These are phyloP conservation scores for Aspergillus unguis DNA, from an alignment of 2,329 filamentous ascomycete species.

Conservation along the genomic window DNA sequence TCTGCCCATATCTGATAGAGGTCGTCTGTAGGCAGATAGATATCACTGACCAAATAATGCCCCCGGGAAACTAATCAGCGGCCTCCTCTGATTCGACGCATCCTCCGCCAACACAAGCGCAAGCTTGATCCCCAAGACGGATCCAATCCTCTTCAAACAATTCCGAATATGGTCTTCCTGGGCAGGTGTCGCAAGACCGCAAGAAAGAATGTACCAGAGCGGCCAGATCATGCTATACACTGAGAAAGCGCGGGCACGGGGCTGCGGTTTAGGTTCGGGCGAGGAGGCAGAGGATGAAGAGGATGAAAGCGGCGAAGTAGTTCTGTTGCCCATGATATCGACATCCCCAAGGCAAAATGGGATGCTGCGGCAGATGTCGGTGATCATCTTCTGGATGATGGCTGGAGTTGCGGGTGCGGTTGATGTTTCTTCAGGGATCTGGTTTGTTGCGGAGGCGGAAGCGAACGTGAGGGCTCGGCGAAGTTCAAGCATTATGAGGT, in stretches of 20 bases:
- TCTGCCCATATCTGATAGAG: not conserved
- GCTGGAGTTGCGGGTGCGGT: not conserved
- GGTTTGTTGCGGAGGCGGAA: not conserved
- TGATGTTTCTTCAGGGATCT: not conserved
- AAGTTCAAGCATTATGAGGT: conserved; percentile 29
- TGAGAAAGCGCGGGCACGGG: conserved; percentile 30
- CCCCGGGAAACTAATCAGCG: not conserved
- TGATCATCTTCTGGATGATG: conserved; percentile 31
- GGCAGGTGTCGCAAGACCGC: conserved; percentile 29
- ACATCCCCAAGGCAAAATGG: conserved; percentile 34
- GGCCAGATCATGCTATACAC: conserved; percentile 37
- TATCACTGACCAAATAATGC: not conserved
- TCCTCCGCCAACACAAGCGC: conserved; percentile 28
- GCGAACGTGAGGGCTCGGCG: conserved; percentile 16
- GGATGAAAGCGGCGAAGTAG: conserved; percentile 5
- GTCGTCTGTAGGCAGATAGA: not conserved
- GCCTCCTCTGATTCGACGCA: not conserved
- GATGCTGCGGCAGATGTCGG: conserved; percentile 34
- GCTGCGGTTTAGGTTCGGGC: conserved; percentile 2
- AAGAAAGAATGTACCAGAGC: conserved; percentile 36
- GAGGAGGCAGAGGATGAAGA: not conserved
- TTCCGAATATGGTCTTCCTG: conserved; percentile 29
- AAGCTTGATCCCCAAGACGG: conserved; percentile 34
- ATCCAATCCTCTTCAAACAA: conserved; percentile 29
- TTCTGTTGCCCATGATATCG: conserved; percentile 29